Conservation (phyloP, 1,284 basidiomycete species). For the Malassezia slooffiae region DNA sequence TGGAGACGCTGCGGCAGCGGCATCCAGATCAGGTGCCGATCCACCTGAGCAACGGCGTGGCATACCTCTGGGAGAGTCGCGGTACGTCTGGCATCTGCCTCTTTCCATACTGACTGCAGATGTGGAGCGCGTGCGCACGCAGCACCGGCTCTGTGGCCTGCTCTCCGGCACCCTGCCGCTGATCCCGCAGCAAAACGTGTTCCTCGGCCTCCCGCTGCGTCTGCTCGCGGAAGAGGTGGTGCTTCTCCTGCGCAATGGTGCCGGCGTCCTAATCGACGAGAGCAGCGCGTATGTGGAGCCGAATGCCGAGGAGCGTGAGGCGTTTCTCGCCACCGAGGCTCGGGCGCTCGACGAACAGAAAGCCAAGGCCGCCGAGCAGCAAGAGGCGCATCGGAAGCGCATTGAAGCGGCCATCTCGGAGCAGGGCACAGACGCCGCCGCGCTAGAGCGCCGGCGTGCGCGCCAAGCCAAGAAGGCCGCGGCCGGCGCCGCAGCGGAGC, state of each 20-base stretch:
- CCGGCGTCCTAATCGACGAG: conserved; percentile 69
- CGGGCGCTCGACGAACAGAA: conserved; percentile 6
- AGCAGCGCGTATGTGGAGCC: conserved; percentile 57
- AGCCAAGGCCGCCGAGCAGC: conserved; percentile 13
- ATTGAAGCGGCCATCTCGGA: conserved; percentile 12
- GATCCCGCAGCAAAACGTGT: conserved; percentile 90
- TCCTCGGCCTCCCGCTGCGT: conserved; percentile 77
- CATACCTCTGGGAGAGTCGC: conserved; percentile 8
- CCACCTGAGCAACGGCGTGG: conserved; percentile 8
- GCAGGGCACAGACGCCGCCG: conserved; percentile 48
- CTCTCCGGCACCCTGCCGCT: conserved; percentile 82
- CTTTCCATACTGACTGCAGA: conserved; percentile 3
- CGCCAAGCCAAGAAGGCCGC: conserved; percentile 42
- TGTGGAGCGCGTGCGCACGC: conserved; percentile 7
- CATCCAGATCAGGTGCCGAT: conserved; percentile 13
- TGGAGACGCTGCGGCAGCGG: conserved; percentile 8
- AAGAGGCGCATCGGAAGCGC: conserved; percentile 51
- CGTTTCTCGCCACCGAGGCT: conserved; percentile 5
- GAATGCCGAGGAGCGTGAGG: conserved; percentile 28
- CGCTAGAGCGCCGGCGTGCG: conserved; percentile 49
- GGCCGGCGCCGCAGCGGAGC: conserved; percentile 43
- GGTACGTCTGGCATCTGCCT: conserved; percentile 4
- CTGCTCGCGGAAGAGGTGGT: conserved; percentile 86
- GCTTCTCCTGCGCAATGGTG: conserved; percentile 69
- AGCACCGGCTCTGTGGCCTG: conserved; percentile 14